These are phyloP conservation scores for Cytospora schulzeri DNA, from an alignment of 2,329 filamentous ascomycete species.

Conservation along the genomic window DNA sequence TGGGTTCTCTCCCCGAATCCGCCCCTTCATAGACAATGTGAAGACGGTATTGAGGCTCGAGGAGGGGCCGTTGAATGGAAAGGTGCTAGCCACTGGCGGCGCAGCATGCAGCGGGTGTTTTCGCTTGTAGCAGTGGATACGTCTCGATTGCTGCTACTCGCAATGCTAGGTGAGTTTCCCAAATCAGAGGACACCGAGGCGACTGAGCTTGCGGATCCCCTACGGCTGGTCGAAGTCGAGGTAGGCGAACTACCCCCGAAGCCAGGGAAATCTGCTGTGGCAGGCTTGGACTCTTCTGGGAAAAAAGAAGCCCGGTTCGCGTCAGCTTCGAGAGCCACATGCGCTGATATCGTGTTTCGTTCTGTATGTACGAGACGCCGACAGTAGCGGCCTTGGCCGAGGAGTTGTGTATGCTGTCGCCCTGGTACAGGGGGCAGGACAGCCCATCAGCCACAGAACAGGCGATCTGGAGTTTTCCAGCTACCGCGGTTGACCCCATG, in stretches of 20 bases:
- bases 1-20: constrained; percentile 31
- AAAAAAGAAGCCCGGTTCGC: constrained; percentile 36
- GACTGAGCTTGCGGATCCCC: constrained; percentile 33
- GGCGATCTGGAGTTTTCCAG: constrained; percentile 37
- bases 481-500: constrained; percentile 32
- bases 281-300: constrained; percentile 37
- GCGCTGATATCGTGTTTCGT: constrained; percentile 35
- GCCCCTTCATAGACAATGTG: constrained; percentile 30
- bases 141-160: too few relatives aligned
- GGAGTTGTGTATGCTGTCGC: constrained; percentile 37
- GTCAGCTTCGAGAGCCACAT: constrained; percentile 40
- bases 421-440: constrained; percentile 34
- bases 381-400: constrained; percentile 35
- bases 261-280: constrained; percentile 35
- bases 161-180: background rate
- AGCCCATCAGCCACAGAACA: constrained; percentile 33
- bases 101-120: too few relatives aligned
- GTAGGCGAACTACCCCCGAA: constrained; percentile 32
- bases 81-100: too few relatives aligned
- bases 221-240: constrained; percentile 33
- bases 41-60: constrained; percentile 8
- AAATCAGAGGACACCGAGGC: constrained; percentile 20
- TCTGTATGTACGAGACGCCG: constrained; percentile 19
- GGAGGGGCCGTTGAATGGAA: background rate
- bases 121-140: too few relatives aligned